phyloP scores from a whole-genome alignment of 1,139 yeast species.

The Magnusiomyces sp. region DNA sequence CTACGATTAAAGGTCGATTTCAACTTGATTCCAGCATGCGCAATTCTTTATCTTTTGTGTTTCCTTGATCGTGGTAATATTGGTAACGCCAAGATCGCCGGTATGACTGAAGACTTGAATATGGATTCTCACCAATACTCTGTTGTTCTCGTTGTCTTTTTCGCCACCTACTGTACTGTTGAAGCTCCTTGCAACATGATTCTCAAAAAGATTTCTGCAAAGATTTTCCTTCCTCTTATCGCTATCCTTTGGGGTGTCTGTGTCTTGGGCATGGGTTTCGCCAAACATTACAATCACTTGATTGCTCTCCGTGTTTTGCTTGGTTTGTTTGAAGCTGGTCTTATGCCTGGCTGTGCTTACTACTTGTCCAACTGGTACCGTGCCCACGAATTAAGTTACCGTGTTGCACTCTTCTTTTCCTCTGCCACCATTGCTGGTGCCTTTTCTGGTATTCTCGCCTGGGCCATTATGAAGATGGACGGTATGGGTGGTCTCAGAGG shows the following conservation, averaged over 20 bases:
- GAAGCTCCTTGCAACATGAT: slow-evolving; percentile 50
- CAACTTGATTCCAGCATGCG: slow-evolving; percentile 49
- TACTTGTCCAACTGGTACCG: slow-evolving; percentile 29
- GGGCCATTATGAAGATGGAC: slow-evolving; percentile 32
- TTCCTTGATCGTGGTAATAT: slow-evolving; percentile 55
- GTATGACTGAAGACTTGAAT: slow-evolving; percentile 46
- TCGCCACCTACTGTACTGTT: slow-evolving; percentile 53
- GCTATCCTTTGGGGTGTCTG: slow-evolving; percentile 51
- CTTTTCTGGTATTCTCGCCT: slow-evolving; percentile 29
- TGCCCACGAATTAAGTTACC: slow-evolving; percentile 32
- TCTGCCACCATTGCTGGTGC: slow-evolving; percentile 32
- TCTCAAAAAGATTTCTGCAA: slow-evolving; percentile 32
- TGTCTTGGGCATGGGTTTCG: slow-evolving; percentile 53
- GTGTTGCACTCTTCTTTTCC: slow-evolving; percentile 53
- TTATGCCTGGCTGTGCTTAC: slow-evolving; percentile 29
- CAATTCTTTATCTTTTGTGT: slow-evolving; percentile 49
- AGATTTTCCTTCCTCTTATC: slow-evolving; percentile 44
- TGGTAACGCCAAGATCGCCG: slow-evolving; percentile 53
- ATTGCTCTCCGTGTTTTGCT: slow-evolving; percentile 27
- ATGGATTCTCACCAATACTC: slow-evolving; percentile 45
- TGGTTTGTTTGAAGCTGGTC: slow-evolving; percentile 26
- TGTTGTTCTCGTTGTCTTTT: slow-evolving; percentile 47
- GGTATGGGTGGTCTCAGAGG: slow-evolving; percentile 31
- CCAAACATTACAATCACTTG: slow-evolving; percentile 25
- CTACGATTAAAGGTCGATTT: slow-evolving; percentile 44